phyloP scores from a whole-genome alignment of 1,284 basidiomycete genomes.

The Salmacisia buchloeana region DNA sequence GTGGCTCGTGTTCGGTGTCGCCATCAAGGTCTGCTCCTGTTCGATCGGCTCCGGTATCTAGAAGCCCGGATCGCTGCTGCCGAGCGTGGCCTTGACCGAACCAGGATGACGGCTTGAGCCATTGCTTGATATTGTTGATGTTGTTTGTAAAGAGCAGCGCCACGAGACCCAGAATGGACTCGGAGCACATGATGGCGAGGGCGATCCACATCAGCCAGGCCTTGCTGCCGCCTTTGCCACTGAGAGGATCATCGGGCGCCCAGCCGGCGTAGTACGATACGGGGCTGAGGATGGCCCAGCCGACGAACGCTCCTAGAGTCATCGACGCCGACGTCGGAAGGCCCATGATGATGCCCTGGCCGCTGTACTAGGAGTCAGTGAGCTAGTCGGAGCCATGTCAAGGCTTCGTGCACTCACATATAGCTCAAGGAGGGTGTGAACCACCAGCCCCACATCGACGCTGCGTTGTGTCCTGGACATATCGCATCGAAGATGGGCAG shows the following conservation, averaged over 20 bases:
- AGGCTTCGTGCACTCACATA: constrained; percentile 68
- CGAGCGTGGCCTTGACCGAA: background rate
- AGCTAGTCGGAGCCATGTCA: background rate
- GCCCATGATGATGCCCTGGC: constrained; percentile 88
- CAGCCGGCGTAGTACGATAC: constrained; percentile 73
- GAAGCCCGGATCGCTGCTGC: constrained; percentile 10
- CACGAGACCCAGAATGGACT: constrained; percentile 67
- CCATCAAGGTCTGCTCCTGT: constrained; percentile 44
- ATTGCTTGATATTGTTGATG: constrained; percentile 17
- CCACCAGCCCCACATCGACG: constrained; percentile 85
- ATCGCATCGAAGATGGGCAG: constrained; percentile 84
- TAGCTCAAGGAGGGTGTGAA: constrained; percentile 80
- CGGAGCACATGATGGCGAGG: constrained; percentile 85
- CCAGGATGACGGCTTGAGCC: background rate
- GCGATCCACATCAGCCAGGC: constrained; percentile 74
- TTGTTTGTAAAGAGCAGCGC: constrained; percentile 24
- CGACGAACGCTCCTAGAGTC: constrained; percentile 90
- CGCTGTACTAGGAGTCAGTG: constrained; percentile 23
- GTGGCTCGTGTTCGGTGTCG: constrained; percentile 68
- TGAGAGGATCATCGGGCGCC: constrained; percentile 81
- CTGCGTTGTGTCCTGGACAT: constrained; percentile 56
- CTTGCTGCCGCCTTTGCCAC: constrained; percentile 74
- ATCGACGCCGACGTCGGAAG: constrained; percentile 88
- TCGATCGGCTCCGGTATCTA: constrained; percentile 20
- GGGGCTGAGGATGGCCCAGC: constrained; percentile 86